These are phyloP conservation scores for Hypoxylon sp. DNA, from an alignment of 2,329 filamentous ascomycete species.

Conservation along the genomic window DNA sequence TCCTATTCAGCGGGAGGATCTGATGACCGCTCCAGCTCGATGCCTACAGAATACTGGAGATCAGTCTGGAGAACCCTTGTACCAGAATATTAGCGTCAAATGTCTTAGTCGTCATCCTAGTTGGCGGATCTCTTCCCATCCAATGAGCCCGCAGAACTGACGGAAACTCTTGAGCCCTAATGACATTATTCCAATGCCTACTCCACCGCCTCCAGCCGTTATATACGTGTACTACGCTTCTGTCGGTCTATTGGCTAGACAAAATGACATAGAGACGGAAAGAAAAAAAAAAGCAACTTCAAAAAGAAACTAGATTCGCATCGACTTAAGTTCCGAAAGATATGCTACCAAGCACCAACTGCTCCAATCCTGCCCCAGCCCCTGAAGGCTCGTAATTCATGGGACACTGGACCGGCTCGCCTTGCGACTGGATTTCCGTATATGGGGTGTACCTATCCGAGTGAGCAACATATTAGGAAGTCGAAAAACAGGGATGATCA, in stretches of 20 bases:
- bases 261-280: constrained; percentile 21
- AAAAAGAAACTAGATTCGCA: constrained; percentile 2
- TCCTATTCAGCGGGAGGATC: constrained; percentile 2
- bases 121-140: not conserved
- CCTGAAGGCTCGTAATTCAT: constrained; percentile 1
- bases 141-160: constrained; percentile 20
- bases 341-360: not conserved
- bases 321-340: constrained; percentile 1
- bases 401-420: not conserved
- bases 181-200: constrained; percentile 15
- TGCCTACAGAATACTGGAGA: constrained; percentile 37
- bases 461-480: constrained; percentile 18
- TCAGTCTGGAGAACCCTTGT: constrained; percentile 38
- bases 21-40: constrained; percentile 6
- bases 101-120: constrained; percentile 31
- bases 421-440: constrained; percentile 1
- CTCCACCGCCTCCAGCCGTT: constrained; percentile 3
- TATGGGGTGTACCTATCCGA: not conserved
- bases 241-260: constrained; percentile 16
- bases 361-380: not conserved
- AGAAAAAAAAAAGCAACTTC: constrained; percentile 18
- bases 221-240: constrained; percentile 1
- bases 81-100: constrained; percentile 10
- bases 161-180: constrained; percentile 11
- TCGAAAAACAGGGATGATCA: constrained; percentile 20